These are phyloP conservation scores for Trametes cingulata DNA, from an alignment of 768 basidiomycete species.

Conservation along the genomic window DNA sequence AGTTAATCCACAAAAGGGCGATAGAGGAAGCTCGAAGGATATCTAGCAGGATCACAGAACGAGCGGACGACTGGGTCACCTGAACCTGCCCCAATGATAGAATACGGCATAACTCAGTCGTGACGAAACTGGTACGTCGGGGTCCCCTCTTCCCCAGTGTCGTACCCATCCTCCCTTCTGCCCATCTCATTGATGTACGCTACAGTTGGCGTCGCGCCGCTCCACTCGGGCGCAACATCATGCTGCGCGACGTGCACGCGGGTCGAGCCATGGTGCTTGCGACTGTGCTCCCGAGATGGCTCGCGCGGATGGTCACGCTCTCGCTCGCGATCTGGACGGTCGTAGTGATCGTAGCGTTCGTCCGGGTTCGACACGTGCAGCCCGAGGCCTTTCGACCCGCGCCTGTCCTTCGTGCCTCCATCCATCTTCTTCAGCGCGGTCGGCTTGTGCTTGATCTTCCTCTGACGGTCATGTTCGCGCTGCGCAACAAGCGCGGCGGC, in stretches of 20 bases:
- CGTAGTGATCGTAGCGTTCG: slow-evolving; percentile 2
- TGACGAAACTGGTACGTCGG: slow-evolving; percentile 1
- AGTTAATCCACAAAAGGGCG: background rate
- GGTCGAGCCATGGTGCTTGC: slow-evolving; percentile 5
- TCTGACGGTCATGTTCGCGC: slow-evolving; percentile 1
- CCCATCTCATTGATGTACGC: slow-evolving; percentile 14
- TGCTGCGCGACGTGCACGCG: slow-evolving; percentile 12
- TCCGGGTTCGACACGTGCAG: slow-evolving; percentile 28
- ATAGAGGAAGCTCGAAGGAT: background rate
- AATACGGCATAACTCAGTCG: background rate
- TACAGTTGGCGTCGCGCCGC: background rate
- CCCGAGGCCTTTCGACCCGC: slow-evolving; percentile 10
- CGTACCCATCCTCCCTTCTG: slow-evolving; percentile 14
- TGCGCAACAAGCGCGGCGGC: background rate
- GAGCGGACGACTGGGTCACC: background rate
- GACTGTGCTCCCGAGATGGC: background rate
- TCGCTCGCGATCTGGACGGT: background rate
- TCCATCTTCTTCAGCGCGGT: background rate
- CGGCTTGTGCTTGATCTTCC: background rate
- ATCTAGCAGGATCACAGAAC: background rate
- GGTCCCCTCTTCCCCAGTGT: slow-evolving; percentile 1
- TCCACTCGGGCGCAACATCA: slow-evolving; percentile 3
- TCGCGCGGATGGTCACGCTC: slow-evolving; percentile 2
- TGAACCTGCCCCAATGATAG: background rate
- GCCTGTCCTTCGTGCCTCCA: slow-evolving; percentile 4